These are phyloP conservation scores for Alternaria arborescens DNA, from an alignment of 2,329 filamentous ascomycete species.

Conservation along the genomic window DNA sequence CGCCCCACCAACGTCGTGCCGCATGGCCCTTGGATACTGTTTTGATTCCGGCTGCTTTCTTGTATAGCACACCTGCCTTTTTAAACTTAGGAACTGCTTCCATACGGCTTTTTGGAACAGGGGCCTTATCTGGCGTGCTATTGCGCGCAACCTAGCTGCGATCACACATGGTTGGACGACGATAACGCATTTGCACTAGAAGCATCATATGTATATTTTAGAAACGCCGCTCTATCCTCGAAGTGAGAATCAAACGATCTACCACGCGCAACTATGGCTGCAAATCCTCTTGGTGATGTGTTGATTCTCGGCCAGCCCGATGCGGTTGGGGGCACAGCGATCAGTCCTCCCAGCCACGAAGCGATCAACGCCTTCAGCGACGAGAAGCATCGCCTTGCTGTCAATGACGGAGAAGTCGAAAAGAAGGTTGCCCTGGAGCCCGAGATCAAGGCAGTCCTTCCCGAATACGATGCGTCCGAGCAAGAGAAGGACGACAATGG, in stretches of 20 bases:
- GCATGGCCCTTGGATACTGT: neutral
- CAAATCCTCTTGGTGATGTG: slow-evolving; percentile 21
- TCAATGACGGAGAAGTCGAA: slow-evolving; percentile 4
- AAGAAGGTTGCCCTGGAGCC: slow-evolving; percentile 19
- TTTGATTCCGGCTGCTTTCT: neutral
- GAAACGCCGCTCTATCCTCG: neutral
- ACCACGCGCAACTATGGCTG: slow-evolving; percentile 16
- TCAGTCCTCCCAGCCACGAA: slow-evolving; percentile 16
- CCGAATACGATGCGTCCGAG: slow-evolving; percentile 14
- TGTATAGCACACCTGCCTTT: slow-evolving; percentile 17
- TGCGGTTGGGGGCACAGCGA: slow-evolving; percentile 19
- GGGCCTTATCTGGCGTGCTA: slow-evolving; percentile 6
- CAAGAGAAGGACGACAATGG: slow-evolving; percentile 8
- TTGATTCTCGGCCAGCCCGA: slow-evolving; percentile 20
- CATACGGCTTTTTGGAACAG: slow-evolving; percentile 4
- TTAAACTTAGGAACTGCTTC: slow-evolving; percentile 12
- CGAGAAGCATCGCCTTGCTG: slow-evolving; percentile 20
- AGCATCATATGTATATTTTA: neutral
- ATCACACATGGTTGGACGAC: slow-evolving; percentile 4
- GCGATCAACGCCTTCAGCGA: slow-evolving; percentile 23
- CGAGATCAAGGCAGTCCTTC: slow-evolving; percentile 20
- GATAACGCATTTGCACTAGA: slow-evolving; percentile 8
- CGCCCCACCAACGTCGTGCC: neutral
- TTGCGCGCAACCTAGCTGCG: slow-evolving; percentile 7
- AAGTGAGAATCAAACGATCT: neutral